Base-by-base conservation (phyloP, 1,139 yeast genomes). In the Protomyces inouyei region DNA sequence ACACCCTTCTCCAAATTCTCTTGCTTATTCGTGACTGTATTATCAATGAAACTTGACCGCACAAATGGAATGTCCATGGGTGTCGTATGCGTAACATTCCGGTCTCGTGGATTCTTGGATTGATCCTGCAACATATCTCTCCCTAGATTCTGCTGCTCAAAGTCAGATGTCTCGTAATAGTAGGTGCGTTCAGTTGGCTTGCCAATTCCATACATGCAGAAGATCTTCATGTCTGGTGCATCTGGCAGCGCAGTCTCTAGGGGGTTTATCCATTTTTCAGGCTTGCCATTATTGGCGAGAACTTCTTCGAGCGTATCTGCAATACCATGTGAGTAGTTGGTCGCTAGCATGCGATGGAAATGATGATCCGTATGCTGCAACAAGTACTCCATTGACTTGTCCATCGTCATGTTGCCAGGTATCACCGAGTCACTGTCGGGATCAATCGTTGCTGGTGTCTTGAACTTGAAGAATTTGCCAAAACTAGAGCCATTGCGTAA, bases 161-260 rank as follows among this genome's bases (percentile, higher is more conserved):
- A 59, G 43, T 52, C 54, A 64, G 84, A 84, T 70, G 89, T 96
- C 64, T 83, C 84, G 75, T 93, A 93, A 53, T 85, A 84, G 74
- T 93, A 93, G 0, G 96, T 92, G 61, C 98, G 81, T 75, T 93
- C 98, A 0, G 98, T 92, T 14, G 96, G 95, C 69, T 90, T 92
- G 3, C 97, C 97, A 12, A 91, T 92, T 2, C 98, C 98, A 72
- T 93, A 95, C 73, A 95, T 86, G 72, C 97, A 90, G 75, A 80
- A 93, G 8, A 91, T 79, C 71, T 89, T 88, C 87, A 95, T 79
- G 72, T 89, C 89, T 2, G 98, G 98, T 0, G 98, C 98, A 72
- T 87, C 79, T 1, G 98, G 98, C 60, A 93, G 80, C 16, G 93
- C 83, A 0, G 85, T 97, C 73, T 93, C 98, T 65, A 95, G 78